Evolutionary conservation across 2,329 filamentous ascomycete genomes (phyloP), one percentile per base, ranked within the genome.

Genomic region (Talaromyces sp.): DNA sequence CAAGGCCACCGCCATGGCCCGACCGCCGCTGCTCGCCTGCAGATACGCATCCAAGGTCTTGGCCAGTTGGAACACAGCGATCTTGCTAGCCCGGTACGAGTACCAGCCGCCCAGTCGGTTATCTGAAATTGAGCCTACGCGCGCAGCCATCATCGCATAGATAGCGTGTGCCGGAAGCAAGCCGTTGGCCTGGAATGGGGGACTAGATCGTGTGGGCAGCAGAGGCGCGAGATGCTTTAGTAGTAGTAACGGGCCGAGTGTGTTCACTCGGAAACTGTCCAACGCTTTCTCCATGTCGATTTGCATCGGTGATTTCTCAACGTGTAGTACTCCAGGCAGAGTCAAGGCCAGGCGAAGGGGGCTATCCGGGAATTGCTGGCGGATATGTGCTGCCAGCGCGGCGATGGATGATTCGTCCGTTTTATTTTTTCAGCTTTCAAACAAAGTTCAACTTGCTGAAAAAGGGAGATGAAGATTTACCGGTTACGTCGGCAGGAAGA

Each of bases 61-160:
- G 8, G 85, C 85, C 13, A 92, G 62, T 69, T 88, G 88, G 65
- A 88, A 91, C 3, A 93, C 85, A 2, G 82, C 90, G 0, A 90
- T 85, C 74, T 95, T 96, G 58, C 85, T 88, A 8, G 88, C 85
- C 15, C 91, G 86, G 73, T 95, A 95, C 60, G 83, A 86, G 73
- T 92, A 96, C 91, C 91, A 95, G 0, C 91, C 91, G 2, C 91
- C 91, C 0, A 87, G 79, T 2, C 76, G 71, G 69, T 96, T 93
- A 68, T 93, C 90, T 0, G 82, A 78, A 25, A 89, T 88, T 33
- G 84, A 88, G 10, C 91, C 91, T 0, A 96, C 89, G 51, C 91
- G 85, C 1, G 91, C 91, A 6, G 88, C 88, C 86, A 92, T 89
- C 69, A 85, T 85, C n/a, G 88, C 82, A 80, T 88, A 90, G 2